phyloP scores from a whole-genome alignment of 2,329 filamentous ascomycete species.

The Microsporum ferrugineum region DNA sequence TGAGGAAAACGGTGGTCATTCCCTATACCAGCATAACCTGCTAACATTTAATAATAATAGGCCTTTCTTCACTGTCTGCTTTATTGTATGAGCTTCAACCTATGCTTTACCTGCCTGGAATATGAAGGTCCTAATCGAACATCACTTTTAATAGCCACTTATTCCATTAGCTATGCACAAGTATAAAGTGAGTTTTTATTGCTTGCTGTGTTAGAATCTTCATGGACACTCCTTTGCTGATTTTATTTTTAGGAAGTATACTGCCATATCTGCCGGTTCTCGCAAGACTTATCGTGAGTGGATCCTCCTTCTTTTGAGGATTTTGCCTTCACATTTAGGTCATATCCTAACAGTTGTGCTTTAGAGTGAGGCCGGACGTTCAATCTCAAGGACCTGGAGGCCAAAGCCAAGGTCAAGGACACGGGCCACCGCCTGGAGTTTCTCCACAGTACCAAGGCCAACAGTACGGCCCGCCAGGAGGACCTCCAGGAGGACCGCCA shows the following conservation, averaged over 20 bases:
- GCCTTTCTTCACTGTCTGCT: constrained; percentile 29
- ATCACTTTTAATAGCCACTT: constrained; percentile 16
- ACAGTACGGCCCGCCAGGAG: constrained; percentile 6
- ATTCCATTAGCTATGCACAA: constrained; percentile 25
- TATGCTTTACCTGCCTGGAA: background rate
- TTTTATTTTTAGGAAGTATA: constrained; percentile 12
- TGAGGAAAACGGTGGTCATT: background rate
- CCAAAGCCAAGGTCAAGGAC: constrained; percentile 11
- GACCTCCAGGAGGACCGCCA: background rate
- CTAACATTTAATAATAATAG: constrained; percentile 7
- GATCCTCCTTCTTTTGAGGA: constrained; percentile 11
- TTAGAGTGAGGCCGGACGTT: constrained; percentile 12
- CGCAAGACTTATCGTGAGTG: constrained; percentile 15
- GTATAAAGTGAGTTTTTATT: constrained; percentile 38
- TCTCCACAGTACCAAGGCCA: background rate
- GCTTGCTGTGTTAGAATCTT: background rate
- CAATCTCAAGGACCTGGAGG: constrained; percentile 13
- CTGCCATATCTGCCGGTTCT: constrained; percentile 16
- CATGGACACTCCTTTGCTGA: background rate
- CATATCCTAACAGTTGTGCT: background rate
- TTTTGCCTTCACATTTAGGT: background rate
- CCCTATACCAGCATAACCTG: background rate
- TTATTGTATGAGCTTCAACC: constrained; percentile 16
- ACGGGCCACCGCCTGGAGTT: constrained; percentile 2
- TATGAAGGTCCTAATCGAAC: background rate